A percentile compares a stretch with the other conserved stretches of the same genome.
These are phyloP conservation scores for Penicillium thymicola DNA, from an alignment of 2,329 filamentous ascomycete species.

Conservation along the genomic window DNA sequence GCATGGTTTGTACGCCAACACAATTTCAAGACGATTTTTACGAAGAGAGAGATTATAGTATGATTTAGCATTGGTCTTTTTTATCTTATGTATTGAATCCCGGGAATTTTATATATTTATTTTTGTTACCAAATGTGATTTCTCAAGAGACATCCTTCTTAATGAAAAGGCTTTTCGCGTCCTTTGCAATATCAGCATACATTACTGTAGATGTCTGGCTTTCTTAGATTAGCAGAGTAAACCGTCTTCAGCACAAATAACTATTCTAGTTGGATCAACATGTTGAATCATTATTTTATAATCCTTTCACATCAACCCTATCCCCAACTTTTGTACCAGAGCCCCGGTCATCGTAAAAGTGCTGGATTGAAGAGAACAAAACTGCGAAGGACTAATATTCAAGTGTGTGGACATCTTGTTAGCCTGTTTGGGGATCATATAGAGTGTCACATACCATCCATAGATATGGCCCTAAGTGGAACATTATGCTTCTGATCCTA, in stretches of 20 bases:
- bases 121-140: background rate
- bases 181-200: too few relatives aligned
- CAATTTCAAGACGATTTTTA: background rate
- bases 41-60: background rate
- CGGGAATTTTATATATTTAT: too few relatives aligned
- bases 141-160: background rate
- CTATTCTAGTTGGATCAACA: too few relatives aligned
- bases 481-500: background rate
- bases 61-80: background rate
- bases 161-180: too few relatives aligned
- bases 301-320: background rate
- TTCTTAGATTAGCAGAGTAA: too few relatives aligned
- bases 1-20: background rate
- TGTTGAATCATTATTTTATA: too few relatives aligned
- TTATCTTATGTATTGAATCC: background rate
- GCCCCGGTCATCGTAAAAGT: background rate
- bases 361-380: background rate
- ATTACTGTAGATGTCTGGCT: too few relatives aligned
- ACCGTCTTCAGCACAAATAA: too few relatives aligned
- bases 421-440: background rate
- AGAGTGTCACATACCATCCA: background rate
- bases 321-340: background rate
- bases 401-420: background rate
- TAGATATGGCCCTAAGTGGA: background rate
- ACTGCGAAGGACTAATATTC: background rate